phyloP scores from a whole-genome alignment of 2,329 filamentous ascomycete species.

The Zelopaecilomyces penicillatus region DNA sequence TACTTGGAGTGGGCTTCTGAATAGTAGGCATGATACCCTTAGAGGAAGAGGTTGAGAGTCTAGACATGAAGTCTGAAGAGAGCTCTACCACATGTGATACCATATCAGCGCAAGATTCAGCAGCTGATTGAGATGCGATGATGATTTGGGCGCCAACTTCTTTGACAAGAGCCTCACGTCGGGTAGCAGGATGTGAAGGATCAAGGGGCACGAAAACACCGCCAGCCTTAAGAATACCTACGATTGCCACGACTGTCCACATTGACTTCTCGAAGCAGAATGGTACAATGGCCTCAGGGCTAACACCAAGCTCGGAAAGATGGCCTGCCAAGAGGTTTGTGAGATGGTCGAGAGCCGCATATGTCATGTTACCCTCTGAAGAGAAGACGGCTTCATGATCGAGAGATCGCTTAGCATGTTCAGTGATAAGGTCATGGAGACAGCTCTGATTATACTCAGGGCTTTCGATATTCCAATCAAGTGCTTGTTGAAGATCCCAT shows the following conservation, averaged over 20 bases:
- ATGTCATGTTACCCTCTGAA: constrained; percentile 2
- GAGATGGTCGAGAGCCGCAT: constrained; percentile 1
- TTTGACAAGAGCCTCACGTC: constrained; percentile 5
- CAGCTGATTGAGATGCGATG: constrained; percentile 4
- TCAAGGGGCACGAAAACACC: constrained; percentile 20
- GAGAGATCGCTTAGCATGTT: constrained; percentile 1
- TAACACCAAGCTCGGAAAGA: constrained; percentile 14
- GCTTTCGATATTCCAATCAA: constrained; percentile 5
- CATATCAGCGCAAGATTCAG: neutral
- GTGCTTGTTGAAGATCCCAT: constrained; percentile 1
- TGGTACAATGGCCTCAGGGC: constrained; percentile 13
- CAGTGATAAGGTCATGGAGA: constrained; percentile 4
- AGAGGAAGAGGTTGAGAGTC: too few species aligned
- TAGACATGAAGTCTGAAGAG: too few species aligned
- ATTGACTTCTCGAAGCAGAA: constrained; percentile 13
- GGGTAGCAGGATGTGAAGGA: constrained; percentile 7
- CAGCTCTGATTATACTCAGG: neutral
- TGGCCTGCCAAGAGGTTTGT: constrained; percentile 1
- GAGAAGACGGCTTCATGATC: constrained; percentile 7
- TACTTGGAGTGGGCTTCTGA: neutral
- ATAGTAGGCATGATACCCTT: too few species aligned
- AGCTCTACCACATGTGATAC: too few species aligned
- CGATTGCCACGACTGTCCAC: constrained; percentile 14
- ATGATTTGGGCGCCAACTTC: constrained; percentile 8
- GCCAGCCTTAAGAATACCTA: constrained; percentile 20